A percentile compares a stretch with the other conserved stretches of the same genome.
These are phyloP conservation scores for Monilinia polystroma DNA, from an alignment of 2,329 filamentous ascomycete species.

Conservation along the genomic window DNA sequence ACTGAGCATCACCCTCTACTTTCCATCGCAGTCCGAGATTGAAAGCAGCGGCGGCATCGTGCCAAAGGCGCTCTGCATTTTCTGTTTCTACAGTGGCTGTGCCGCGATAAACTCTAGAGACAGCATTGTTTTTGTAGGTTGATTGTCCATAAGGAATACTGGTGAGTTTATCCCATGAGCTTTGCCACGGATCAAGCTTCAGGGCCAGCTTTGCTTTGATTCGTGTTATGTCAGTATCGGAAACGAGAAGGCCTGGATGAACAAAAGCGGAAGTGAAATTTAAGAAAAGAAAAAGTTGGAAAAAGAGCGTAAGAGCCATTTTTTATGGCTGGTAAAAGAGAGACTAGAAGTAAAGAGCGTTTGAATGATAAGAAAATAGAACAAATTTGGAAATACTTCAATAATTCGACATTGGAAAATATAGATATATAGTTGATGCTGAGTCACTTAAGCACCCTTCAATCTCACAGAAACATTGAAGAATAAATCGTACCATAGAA, in stretches of 20 bases:
- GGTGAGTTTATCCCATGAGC: constrained; percentile 20
- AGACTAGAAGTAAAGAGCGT: background rate
- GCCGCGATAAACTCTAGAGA: background rate
- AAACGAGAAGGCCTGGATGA: background rate
- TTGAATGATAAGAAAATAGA: background rate
- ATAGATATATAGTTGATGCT: background rate
- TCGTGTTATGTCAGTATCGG: constrained; percentile 1
- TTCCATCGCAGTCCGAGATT: background rate
- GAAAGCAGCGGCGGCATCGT: background rate
- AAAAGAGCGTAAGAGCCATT: background rate
- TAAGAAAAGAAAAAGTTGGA: background rate
- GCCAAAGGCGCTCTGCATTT: constrained; percentile 2
- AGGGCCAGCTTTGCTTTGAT: constrained; percentile 16
- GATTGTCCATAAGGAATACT: constrained; percentile 12
- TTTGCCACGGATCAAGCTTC: constrained; percentile 21
- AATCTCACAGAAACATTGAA: too few relatives aligned
- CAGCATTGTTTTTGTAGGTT: background rate
- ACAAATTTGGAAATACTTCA: background rate
- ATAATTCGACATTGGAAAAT: background rate
- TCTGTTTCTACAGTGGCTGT: background rate
- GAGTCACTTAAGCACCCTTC: background rate
- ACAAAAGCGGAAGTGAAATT: constrained; percentile 6
- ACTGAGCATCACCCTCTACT: background rate
- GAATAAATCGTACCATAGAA: too few relatives aligned
- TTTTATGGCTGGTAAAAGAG: background rate